Evolutionary conservation across 805 yeast genomes (phyloP), one percentile per base, ranked within the genome.

Genomic region (Pichia paraexigua): DNA sequence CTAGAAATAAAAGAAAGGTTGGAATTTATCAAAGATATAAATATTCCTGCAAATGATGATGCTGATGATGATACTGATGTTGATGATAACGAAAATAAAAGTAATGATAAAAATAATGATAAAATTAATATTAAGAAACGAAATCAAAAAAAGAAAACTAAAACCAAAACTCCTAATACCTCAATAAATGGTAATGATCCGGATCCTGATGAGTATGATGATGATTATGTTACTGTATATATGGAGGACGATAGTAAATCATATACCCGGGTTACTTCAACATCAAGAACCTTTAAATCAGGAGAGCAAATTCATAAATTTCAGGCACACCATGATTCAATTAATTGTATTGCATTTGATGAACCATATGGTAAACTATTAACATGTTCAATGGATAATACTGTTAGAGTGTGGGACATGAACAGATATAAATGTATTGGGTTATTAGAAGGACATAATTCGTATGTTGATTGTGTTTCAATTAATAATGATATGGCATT

Each of bases 331-430:
- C 71, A 71, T 5, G 79, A 74, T 43, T 56, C 77, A 2, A 70
- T 86, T 22, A 74, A 79, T 1, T 73, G 80, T 35, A 62, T 85
- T 53, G 90, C 82, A 56, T 85, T 85, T 62, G 89, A 85, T 61
- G 71, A 76, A 24, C 92, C 92, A 15, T 85, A 82, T 65, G 91
- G 90, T 2, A 80, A 81, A 1, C 59, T 88, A 65, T 91, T 89
- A 2, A 78, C 91, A 17, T 88, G 96, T 0, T 79, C 89, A 13
- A 68, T 80, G 58, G 96, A 89, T 63, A 87, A 83, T 62, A 79
- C 85, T 0, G 84, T 89, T 4, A 76, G 84, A 56, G 85, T 90
- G 5, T 90, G 96, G 96, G 95, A 90, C 69, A 66, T 85, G 58
- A 77, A 83, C 40, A 72, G 77, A 28, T 76, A 79, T 12, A 71